Evolutionary conservation across 345 rosid genomes (phyloP), one percentile per base, ranked within the genome.

Genomic region (Eucalyptus urophylla): DNA sequence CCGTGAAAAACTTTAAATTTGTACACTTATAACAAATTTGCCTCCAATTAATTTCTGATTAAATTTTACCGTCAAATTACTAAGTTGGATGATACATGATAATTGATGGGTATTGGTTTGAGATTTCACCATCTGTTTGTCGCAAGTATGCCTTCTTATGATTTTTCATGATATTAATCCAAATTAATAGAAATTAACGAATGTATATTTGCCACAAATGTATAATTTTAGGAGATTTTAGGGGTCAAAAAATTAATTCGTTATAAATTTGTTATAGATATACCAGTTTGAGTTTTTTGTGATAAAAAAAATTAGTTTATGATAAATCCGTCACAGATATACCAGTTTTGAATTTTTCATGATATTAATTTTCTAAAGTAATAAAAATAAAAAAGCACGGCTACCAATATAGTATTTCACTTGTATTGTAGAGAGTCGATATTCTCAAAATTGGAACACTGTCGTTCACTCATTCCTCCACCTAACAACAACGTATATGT

Each of bases 21-120:
- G 2, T 53, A 53, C 1, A 19, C 5, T 53, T 21, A 53, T 8
- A 21, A 53, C 0, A 0, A 53, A 53, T 53, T 53, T 53, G 2
- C 0, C 0, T 0, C 0, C 1, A 53, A 19, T 19, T 53, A 19
- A 0, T 53, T 53, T 1, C 0, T 53, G 0, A 19, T 53, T 19
- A 19, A 53, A 53, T 53, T 53, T 53, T 19, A 19, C 2, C 1
- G 8, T 53, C 25, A 53, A 53, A 53, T 19, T 53, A 53, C 1
- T 8, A 53, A 53, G 0, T 53, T 53, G 0, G 0, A 53, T 53
- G 1, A 21, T 21, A 4, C 0, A 21, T 53, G 0, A 53, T 0
- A 53, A 53, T 53, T 53, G 0, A 8, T 8, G 2, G 1, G 0
- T 53, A 53, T 53, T 53, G 25, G 0, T 53, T 53, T 53, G 25